phyloP scores from a whole-genome alignment of 805 yeast species.

The Pichia cephalocereana region DNA sequence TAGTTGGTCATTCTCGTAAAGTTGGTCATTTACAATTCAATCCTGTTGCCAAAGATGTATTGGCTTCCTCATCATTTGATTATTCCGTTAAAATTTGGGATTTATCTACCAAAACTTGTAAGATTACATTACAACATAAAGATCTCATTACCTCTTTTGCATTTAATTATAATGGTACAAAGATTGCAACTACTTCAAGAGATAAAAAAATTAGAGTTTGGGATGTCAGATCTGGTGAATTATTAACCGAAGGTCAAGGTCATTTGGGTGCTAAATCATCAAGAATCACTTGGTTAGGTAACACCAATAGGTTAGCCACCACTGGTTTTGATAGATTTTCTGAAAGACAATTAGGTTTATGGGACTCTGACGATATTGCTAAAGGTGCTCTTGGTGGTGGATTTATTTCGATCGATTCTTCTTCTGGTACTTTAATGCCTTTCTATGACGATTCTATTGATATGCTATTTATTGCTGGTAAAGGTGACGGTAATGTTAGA shows the following conservation, averaged over 20 bases:
- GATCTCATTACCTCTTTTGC: slow-evolving; percentile 91
- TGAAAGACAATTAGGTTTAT: slow-evolving; percentile 90
- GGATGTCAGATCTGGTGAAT: slow-evolving; percentile 71
- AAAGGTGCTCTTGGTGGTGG: slow-evolving; percentile 90
- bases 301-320: slow-evolving; percentile 74
- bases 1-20: slow-evolving; percentile 84
- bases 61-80: slow-evolving; percentile 88
- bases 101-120: slow-evolving; percentile 61
- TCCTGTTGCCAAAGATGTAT: slow-evolving; percentile 77
- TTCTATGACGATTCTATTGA: slow-evolving; percentile 74
- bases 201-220: slow-evolving; percentile 87
- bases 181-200: slow-evolving; percentile 81
- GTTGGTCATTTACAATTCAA: slow-evolving; percentile 89
- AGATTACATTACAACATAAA: slow-evolving; percentile 69
- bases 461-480: slow-evolving; percentile 85
- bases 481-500: slow-evolving; percentile 96
- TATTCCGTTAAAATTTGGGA: slow-evolving; percentile 91
- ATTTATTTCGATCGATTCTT: slow-evolving; percentile 74
- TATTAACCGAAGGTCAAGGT: slow-evolving; percentile 77
- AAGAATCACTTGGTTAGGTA: slow-evolving; percentile 86
- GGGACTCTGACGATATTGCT: slow-evolving; percentile 72
- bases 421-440: slow-evolving; percentile 92
- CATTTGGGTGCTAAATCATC: slow-evolving; percentile 90
- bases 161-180: slow-evolving; percentile 83
- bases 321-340: slow-evolving; percentile 91